Conservation (phyloP, 768 basidiomycete species). For the Macrocybe gigantea region DNA sequence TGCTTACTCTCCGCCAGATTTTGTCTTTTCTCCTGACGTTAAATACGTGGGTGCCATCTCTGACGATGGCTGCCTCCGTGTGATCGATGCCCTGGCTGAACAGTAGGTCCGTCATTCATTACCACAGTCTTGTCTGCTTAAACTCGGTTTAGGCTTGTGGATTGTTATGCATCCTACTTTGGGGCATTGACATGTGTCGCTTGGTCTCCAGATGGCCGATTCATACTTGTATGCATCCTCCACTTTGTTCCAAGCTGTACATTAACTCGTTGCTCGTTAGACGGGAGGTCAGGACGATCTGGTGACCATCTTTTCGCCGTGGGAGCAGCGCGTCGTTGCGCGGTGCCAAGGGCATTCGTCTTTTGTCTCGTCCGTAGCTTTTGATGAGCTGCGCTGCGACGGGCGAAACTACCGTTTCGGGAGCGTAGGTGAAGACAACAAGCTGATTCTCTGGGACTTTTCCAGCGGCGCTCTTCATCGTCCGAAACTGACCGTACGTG, state of each 20-base stretch:
- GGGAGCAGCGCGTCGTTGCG: slow-evolving; percentile 91
- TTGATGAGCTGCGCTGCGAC: slow-evolving; percentile 86
- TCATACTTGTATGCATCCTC: slow-evolving; percentile 61
- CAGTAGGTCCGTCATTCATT: slow-evolving; percentile 44
- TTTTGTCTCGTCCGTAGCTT: slow-evolving; percentile 85
- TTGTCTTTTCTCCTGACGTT: slow-evolving; percentile 91
- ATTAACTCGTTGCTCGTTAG: slow-evolving; percentile 27
- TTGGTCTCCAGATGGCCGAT: slow-evolving; percentile 95
- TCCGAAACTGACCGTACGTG: slow-evolving; percentile 62
- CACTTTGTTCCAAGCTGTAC: neutral
- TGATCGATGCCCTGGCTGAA: slow-evolving; percentile 85
- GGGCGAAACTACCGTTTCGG: slow-evolving; percentile 91
- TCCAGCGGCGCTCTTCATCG: slow-evolving; percentile 87
- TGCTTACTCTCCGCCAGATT: slow-evolving; percentile 41
- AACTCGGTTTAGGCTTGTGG: slow-evolving; percentile 58
- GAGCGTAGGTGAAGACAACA: slow-evolving; percentile 96
- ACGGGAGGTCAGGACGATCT: slow-evolving; percentile 98
- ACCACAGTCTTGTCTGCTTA: neutral
- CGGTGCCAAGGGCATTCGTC: slow-evolving; percentile 97
- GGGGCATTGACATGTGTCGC: slow-evolving; percentile 85
- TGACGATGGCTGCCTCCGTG: slow-evolving; percentile 87
- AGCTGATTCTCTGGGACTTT: slow-evolving; percentile 95
- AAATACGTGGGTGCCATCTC: slow-evolving; percentile 86
- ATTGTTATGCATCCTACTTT: slow-evolving; percentile 94
- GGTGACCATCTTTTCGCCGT: slow-evolving; percentile 89